Evolutionary conservation across 768 basidiomycete species (phyloP).

Genomic region (Lactifluus piperatus): DNA sequence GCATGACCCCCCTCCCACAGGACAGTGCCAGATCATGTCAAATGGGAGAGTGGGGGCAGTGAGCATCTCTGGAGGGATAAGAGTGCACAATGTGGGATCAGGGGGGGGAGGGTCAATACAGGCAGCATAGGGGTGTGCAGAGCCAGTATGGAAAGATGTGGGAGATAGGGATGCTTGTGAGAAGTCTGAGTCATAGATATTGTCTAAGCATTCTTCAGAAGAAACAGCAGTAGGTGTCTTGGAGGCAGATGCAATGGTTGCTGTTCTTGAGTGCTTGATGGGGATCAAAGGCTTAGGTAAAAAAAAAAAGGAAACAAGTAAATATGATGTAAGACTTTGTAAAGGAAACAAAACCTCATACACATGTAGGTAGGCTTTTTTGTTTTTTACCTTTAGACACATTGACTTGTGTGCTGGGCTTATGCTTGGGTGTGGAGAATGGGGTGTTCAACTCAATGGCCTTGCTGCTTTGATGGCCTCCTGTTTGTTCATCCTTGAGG

Average conservation of each 20-base stretch:
- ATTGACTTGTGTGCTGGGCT: neutral
- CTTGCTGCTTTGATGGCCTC: neutral
- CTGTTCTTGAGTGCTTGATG: neutral
- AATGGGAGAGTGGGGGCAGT: conserved; percentile 33
- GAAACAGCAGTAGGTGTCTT: neutral
- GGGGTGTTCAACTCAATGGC: neutral
- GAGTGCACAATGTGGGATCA: conserved; percentile 21
- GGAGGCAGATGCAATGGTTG: neutral
- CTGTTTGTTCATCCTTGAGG: neutral
- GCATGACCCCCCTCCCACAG: conserved; percentile 31
- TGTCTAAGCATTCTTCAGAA: neutral
- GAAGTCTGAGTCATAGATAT: conserved; percentile 48
- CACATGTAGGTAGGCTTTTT: neutral
- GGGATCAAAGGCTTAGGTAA: neutral
- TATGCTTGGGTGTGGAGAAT: too few relatives aligned
- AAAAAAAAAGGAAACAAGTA: neutral
- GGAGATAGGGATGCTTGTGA: conserved; percentile 41
- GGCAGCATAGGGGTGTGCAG: conserved; percentile 21
- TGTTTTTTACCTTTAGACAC: neutral
- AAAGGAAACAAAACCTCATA: neutral
- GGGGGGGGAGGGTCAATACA: neutral
- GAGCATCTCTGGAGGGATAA: conserved; percentile 32
- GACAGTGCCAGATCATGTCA: conserved; percentile 47
- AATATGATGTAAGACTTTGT: neutral
- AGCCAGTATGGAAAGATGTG: conserved; percentile 30